These are phyloP conservation scores for Acacia acuminata DNA, from an alignment of 306 rosid species.

Conservation along the genomic window DNA sequence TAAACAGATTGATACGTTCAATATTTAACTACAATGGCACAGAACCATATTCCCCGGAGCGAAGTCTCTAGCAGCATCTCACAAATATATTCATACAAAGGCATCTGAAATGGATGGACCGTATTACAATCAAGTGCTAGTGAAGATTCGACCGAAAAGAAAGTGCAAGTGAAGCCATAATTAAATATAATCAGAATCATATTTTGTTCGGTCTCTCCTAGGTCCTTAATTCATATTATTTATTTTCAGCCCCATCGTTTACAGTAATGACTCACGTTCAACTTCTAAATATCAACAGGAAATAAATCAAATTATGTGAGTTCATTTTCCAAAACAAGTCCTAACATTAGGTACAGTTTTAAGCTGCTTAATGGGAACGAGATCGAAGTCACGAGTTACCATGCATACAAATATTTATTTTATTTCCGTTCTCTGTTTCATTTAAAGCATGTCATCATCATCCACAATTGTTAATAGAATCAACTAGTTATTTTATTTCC, in stretches of 20 bases:
- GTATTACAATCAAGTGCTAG: not conserved
- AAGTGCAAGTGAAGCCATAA: not conserved
- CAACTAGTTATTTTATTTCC: not conserved
- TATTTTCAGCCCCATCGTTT: not conserved
- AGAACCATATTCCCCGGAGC: not conserved
- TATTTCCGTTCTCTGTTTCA: not conserved
- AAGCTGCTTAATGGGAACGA: not conserved
- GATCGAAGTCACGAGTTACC: not conserved
- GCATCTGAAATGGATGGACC: conserved; percentile 3
- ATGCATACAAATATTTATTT: not conserved
- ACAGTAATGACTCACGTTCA: not conserved
- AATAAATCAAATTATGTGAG: not conserved
- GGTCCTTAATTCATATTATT: not conserved
- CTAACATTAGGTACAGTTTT: not conserved
- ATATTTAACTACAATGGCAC: not conserved
- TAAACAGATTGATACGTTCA: not conserved
- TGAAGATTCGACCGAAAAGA: not conserved
- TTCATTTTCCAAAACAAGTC: not conserved
- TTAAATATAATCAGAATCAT: not conserved
- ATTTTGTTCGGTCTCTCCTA: not conserved
- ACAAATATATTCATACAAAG: not conserved
- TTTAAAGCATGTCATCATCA: not conserved
- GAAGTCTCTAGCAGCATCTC: not conserved
- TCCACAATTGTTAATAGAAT: not conserved
- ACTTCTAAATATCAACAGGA: not conserved